Evolutionary conservation across 768 basidiomycete species (phyloP), one percentile per base, ranked within the genome.

Genomic region (Panaeolus cyanescens): DNA sequence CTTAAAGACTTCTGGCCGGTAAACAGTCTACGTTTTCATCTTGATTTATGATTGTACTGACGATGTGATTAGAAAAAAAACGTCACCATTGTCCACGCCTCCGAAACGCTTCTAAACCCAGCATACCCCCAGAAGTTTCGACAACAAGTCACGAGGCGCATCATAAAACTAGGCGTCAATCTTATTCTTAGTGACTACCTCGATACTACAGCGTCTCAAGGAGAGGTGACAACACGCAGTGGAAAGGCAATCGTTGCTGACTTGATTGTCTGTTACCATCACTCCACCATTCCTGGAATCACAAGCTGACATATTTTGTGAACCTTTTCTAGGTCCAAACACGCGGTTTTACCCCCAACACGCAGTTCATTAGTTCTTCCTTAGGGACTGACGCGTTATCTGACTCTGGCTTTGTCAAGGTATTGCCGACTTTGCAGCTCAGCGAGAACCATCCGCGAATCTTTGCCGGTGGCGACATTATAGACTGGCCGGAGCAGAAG

Each of bases 391-490:
- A 69, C 32, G 68, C 69, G 10, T 80, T 90, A 4, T 76, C 65
- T n/a, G 67, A 54, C 32, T 61, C 64, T 67, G 84, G 72, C 60
- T 73, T 65, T 50, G 81, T 90, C 58, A 83, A 82, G 61, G 80
- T 91, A 12, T 68, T 72, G 25, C 78, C 85, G 3, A 88, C 86
- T 0, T 77, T 91, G 37, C 87, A 89, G 65, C 70, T 91, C 2
- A 50, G 45, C 25, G 66, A 64, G 6, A 73, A 71, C 0, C 73
- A 87, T 68, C 74, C 83, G 0, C 77, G 78, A 60, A 82, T 91
- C 13, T 90, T 87, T 59, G 91, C 89, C 0, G 78, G 74, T 2
- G 90, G 90, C 1, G 90, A 92, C 66, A 79, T 87, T 60, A 81
- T 86, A 62, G 85, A 87, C 36, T 85, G 82, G 77, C 59, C 72